Evolutionary conservation across 2,329 filamentous ascomycete genomes (phyloP), one percentile per base, ranked within the genome.

Genomic region (Epichloe baconii): DNA sequence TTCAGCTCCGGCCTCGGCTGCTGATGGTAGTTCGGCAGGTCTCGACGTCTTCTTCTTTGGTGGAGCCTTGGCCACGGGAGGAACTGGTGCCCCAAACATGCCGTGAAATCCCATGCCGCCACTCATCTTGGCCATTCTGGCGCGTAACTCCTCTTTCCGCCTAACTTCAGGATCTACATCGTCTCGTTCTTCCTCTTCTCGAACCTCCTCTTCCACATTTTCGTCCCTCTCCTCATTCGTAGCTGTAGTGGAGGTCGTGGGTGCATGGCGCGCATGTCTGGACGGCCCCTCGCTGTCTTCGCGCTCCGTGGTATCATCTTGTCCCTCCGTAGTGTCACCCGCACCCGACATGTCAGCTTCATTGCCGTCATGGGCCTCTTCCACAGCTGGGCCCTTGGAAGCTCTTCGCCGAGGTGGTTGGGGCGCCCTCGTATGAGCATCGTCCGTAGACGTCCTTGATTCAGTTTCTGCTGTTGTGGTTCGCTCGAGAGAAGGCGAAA

Each of bases 111-210:
- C 88, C 88, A 95, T 95, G 21, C 91, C 91, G 51, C 91, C 91
- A 58, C 91, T 95, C 85, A 98, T 93, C 70, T 95, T 96, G 44
- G 93, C 93, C 88, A 98, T 98, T 59, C 93, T 82, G 55, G 93
- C 89, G 54, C 93, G 82, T 35, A 98, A 75, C 64, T 96, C 91
- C 68, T 95, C 83, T 64, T 85, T 86, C 49, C 90, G 84, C 58
- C 80, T 83, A 21, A 88, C 76, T 65, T 98, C 93, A 1, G 89
- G 88, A 61, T 97, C 90, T 48, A 94, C 74, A 15, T 95, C 88
- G 31, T 90, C 86, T 46, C 90, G 87, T 35, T 88, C 85, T 19
- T 86, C 85, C n/a, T 83, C 84, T 14, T 80, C 81, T 3, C 79
- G 80, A 11, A 78, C 79, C 3, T 77, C 78, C 17, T 77, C 77